Conservation (phyloP, 2,329 filamentous ascomycete genomes). For the Penicillium sp. region DNA sequence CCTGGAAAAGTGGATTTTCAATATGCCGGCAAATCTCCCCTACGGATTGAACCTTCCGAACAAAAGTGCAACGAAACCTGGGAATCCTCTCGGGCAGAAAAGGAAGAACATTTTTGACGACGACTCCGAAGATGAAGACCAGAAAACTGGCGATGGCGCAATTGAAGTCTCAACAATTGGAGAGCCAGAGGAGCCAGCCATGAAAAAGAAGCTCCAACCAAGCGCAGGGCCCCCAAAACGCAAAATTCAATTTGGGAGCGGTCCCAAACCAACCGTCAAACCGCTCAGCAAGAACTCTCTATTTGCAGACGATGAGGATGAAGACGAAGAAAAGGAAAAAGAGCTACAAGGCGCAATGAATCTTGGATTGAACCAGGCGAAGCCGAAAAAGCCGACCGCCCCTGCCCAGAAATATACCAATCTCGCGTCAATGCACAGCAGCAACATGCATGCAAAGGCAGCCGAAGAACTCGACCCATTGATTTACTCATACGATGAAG, state of each 20-base stretch:
- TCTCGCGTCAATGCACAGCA: slow-evolving; percentile 47
- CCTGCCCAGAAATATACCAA: slow-evolving; percentile 41
- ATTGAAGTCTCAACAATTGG: slow-evolving; percentile 42
- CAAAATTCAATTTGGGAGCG: slow-evolving; percentile 32
- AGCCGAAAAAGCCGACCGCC: slow-evolving; percentile 14
- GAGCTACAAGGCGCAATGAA: slow-evolving; percentile 17
- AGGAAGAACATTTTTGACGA: slow-evolving; percentile 49
- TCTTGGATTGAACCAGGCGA: slow-evolving; percentile 26
- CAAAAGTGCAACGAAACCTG: slow-evolving; percentile 35
- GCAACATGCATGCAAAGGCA: slow-evolving; percentile 44
- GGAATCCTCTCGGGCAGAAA: slow-evolving; percentile 39
- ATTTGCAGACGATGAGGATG: slow-evolving; percentile 39
- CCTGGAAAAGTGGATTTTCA: neutral
- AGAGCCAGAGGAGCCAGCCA: slow-evolving; percentile 29
- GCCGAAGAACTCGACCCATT: slow-evolving; percentile 46
- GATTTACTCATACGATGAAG: slow-evolving; percentile 51
- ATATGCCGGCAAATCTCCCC: slow-evolving; percentile 36
- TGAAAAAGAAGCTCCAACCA: slow-evolving; percentile 17
- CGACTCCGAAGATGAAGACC: slow-evolving; percentile 40
- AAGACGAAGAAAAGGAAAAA: slow-evolving; percentile 24
- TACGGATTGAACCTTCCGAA: slow-evolving; percentile 45
- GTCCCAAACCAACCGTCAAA: slow-evolving; percentile 29
- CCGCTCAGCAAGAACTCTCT: slow-evolving; percentile 37
- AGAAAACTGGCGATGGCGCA: slow-evolving; percentile 20
- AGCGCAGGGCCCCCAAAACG: slow-evolving; percentile 28